phyloP scores from a whole-genome alignment of 306 rosid species.

The Dryas octopetala region DNA sequence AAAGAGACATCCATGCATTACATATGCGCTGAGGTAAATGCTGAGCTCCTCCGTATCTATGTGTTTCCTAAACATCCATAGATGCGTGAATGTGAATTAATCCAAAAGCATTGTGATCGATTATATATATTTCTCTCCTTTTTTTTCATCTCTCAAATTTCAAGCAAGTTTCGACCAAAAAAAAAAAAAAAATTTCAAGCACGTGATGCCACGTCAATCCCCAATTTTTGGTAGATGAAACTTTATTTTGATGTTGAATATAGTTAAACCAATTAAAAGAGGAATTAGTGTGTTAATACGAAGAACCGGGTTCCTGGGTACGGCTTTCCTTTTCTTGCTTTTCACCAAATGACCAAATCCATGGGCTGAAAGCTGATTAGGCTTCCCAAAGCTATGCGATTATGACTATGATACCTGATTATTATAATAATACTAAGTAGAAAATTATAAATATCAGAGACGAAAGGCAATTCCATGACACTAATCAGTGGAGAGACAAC shows the following conservation, averaged over 20 bases:
- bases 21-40: neutral
- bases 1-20: neutral
- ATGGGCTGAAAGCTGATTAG: neutral
- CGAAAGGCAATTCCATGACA: slow-evolving; percentile 22
- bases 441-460: neutral
- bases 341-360: too few species aligned
- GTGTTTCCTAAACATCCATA: neutral
- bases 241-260: slow-evolving; percentile 9
- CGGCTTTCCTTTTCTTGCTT: neutral
- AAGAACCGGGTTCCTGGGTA: slow-evolving; percentile 16
- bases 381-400: slow-evolving; percentile 19
- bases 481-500: slow-evolving; percentile 31
- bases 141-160: neutral
- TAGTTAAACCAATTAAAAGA: slow-evolving; percentile 28
- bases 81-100: neutral
- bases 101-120: neutral
- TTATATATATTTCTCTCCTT: neutral
- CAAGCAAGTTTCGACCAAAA: too few species aligned
- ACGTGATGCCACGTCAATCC: slow-evolving; percentile 27
- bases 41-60: neutral
- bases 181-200: slow-evolving; percentile 28
- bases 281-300: slow-evolving; percentile 26
- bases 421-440: neutral
- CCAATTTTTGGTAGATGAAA: slow-evolving; percentile 29
- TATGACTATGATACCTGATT: slow-evolving; percentile 14